These are phyloP conservation scores for Penicillium desertorum DNA, from an alignment of 495 filamentous ascomycete genomes.

Conservation along the genomic window DNA sequence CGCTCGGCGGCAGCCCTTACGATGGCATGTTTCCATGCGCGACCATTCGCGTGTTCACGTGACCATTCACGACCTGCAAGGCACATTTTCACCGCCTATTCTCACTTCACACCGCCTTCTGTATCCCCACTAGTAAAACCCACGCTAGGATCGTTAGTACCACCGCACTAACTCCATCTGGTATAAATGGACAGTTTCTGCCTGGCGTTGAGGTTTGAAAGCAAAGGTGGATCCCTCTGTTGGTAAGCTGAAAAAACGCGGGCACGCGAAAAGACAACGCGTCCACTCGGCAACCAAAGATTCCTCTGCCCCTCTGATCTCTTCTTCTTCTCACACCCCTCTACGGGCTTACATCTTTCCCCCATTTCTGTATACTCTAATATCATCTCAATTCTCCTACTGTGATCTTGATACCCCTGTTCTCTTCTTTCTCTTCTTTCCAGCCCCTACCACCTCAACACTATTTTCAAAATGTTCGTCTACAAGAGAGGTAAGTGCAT, in stretches of 20 bases:
- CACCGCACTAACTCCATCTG: background rate
- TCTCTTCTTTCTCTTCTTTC: conserved; percentile 13
- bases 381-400: conserved; percentile 2
- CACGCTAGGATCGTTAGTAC: background rate
- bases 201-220: background rate
- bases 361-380: conserved; percentile 1
- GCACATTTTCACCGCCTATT: conserved; percentile 3
- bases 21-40: conserved; percentile 13
- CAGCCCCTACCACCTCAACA: conserved; percentile 10
- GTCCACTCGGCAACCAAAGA: conserved; percentile 15
- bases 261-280: conserved; percentile 16
- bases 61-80: conserved; percentile 18
- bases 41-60: conserved; percentile 26
- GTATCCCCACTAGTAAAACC: background rate
- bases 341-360: conserved; percentile 13
- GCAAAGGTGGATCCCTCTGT: background rate
- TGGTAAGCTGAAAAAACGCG: conserved; percentile 19
- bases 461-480: conserved; percentile 58
- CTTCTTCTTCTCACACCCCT: conserved; percentile 22
- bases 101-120: background rate
- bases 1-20: conserved; percentile 15
- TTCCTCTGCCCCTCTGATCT: conserved; percentile 27
- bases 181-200: conserved; percentile 6
- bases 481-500: conserved; percentile 64
- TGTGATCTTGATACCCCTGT: conserved; percentile 18